Base-by-base conservation (phyloP, 768 basidiomycete genomes). In the Suillus alpinus region DNA sequence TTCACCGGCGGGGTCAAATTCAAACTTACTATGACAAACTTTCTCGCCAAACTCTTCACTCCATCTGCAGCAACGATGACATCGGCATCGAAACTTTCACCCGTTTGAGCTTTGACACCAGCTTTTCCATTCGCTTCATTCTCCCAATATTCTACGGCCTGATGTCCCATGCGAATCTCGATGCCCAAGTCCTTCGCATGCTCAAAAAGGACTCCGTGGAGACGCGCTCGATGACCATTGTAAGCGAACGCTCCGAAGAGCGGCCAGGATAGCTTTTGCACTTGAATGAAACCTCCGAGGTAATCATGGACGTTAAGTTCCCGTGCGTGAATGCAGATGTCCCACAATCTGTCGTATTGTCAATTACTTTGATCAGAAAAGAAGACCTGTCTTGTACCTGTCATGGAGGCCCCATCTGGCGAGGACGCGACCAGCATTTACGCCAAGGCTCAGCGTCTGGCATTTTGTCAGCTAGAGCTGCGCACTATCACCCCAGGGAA, bases 221-320 rank as follows among this genome's bases (percentile, higher is more conserved):
- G 56, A 58, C 70, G 68, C 49, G 60, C 68, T 46, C 67, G 72
- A 62, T 70, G 66, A n/a, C 67, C 71, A 59, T 70, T 66, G 62
- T 71, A 68, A 34, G 61, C 58, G 63, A 64, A 64, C 56, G 65
- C 63, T 46, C 61, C 66, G 52, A 56, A 66, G 36, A 47, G 57
- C 37, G 53, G 60, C 34, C 40, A 58, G 51, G 61, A 56, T 63
- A 63, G 57, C 40, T 51, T 61, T 57, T 72, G 68, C 50, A 62
- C 63, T 14, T 58, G 52, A 51, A 70, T 55, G 44, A 63, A 56
- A 23, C 67, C 62, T 39, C 71, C 65, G 50, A 64, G 49, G 61
- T 59, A 67, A 63, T 69, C 68, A 60, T 66, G 59, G 46, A 63
- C 56, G 43, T 58, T 55, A 51, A 68, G 56, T 23, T 46, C 53